phyloP scores from a whole-genome alignment of 768 basidiomycete species.

The Peribolospora baueri region DNA sequence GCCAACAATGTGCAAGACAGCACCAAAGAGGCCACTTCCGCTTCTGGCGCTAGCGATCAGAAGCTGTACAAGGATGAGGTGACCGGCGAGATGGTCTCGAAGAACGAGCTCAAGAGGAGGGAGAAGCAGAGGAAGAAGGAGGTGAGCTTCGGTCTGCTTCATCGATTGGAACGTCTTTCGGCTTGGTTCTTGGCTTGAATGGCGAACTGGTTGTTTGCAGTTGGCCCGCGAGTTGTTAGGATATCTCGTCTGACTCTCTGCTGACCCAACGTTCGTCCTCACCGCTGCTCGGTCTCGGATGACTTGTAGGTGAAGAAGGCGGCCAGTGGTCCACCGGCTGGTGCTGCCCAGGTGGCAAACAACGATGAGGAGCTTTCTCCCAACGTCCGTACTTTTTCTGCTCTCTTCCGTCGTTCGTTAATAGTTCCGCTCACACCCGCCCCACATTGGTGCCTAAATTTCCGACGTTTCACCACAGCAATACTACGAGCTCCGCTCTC shows the following conservation, averaged over 20 bases:
- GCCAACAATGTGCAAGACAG: too few relatives aligned
- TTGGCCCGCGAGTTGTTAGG: too few relatives aligned
- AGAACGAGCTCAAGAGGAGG: conserved; percentile 86
- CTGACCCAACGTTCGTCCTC: background rate
- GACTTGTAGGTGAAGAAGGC: conserved; percentile 11
- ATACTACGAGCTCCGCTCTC: conserved; percentile 85
- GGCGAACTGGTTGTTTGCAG: conserved; percentile 17
- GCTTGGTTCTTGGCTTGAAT: conserved; percentile 25
- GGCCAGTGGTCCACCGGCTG: conserved; percentile 4
- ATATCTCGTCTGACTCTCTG: background rate
- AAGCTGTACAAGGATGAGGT: conserved; percentile 27
- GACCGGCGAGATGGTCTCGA: conserved; percentile 92
- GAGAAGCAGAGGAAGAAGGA: conserved; percentile 54
- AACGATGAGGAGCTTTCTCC: conserved; percentile 73
- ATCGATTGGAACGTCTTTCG: too few relatives aligned
- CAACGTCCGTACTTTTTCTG: conserved; percentile 36
- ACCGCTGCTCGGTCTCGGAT: conserved; percentile 22
- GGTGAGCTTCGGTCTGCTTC: conserved; percentile 18
- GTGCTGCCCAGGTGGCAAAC: conserved; percentile 13
- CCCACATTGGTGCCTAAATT: background rate
- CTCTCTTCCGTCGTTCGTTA: background rate
- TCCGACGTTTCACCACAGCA: conserved; percentile 31
- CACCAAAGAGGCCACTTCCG: too few relatives aligned
- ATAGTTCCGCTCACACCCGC: background rate
- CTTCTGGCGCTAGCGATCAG: too few relatives aligned